phyloP scores from a whole-genome alignment of 768 basidiomycete species.

The Ramaria rubella region DNA sequence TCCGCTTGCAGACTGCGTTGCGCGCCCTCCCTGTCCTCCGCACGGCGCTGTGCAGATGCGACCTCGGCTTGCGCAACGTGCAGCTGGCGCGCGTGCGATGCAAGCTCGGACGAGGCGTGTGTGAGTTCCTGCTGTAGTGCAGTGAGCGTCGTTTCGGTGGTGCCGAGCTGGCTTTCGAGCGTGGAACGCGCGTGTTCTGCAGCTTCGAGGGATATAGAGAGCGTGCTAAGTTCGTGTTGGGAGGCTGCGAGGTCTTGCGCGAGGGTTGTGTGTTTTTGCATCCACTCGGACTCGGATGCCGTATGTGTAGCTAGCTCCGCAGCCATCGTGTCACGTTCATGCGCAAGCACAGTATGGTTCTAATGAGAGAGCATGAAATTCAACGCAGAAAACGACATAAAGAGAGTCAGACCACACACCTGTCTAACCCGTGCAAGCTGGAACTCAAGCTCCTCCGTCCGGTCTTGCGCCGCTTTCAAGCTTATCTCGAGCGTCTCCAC shows the following conservation, averaged over 20 bases:
- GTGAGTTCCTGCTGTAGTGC: constrained; percentile 56
- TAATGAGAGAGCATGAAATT: not conserved
- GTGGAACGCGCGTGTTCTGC: constrained; percentile 44
- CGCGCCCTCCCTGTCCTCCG: constrained; percentile 67
- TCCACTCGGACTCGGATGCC: not conserved
- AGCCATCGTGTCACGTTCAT: not conserved
- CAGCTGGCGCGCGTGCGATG: constrained; percentile 46
- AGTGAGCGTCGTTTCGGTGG: constrained; percentile 39
- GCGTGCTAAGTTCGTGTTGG: constrained; percentile 37
- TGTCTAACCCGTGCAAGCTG: constrained; percentile 75
- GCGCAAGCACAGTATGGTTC: not conserved
- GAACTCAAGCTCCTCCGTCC: constrained; percentile 77
- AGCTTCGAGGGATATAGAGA: constrained; percentile 40
- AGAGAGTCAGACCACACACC: constrained; percentile 45
- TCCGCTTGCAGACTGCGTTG: constrained; percentile 72
- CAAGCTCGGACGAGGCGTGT: constrained; percentile 47
- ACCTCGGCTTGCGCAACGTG: constrained; percentile 62
- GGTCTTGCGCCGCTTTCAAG: constrained; percentile 72
- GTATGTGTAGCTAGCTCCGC: not conserved
- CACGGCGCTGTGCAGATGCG: constrained; percentile 37
- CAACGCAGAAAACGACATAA: not conserved
- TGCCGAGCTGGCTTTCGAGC: constrained; percentile 42
- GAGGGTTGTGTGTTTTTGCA: constrained; percentile 20
- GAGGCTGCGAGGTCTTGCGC: constrained; percentile 34
- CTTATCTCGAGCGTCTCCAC: constrained; percentile 67